These are phyloP conservation scores for Kalanchoe fedtschenkoi DNA, from an alignment of 164 flowering plant species.

Conservation along the genomic window DNA sequence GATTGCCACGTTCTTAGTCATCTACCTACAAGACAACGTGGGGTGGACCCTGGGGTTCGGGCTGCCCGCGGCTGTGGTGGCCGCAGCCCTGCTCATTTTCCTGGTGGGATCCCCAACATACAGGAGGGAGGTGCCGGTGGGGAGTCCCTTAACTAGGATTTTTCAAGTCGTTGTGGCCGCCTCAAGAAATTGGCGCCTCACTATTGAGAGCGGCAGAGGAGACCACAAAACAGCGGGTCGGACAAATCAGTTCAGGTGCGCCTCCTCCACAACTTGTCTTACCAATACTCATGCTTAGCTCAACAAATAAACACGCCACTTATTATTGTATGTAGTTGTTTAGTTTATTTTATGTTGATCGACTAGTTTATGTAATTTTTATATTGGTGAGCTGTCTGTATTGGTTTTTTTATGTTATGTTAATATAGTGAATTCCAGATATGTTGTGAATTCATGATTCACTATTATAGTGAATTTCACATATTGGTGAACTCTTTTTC, in stretches of 20 bases:
- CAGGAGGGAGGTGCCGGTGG: constrained; percentile 26
- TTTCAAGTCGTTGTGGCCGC: constrained; percentile 58
- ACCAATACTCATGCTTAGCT: no score
- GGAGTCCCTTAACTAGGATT: constrained; percentile 45
- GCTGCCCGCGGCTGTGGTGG: constrained; percentile 21
- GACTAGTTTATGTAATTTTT: no score
- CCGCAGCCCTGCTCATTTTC: constrained; percentile 24
- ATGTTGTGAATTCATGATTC: no score
- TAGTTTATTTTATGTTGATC: no score
- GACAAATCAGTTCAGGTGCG: constrained; percentile 37
- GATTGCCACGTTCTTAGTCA: constrained; percentile 21
- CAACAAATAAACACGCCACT: no score
- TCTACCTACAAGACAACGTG: constrained; percentile 41
- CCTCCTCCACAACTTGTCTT: no score
- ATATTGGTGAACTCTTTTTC: no score
- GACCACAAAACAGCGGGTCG: constrained; percentile 12
- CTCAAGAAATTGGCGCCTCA: constrained; percentile 32
- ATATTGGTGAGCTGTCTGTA: no score
- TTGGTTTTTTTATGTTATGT: no score
- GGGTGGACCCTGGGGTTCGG: constrained; percentile 42
- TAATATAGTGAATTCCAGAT: no score
- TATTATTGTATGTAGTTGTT: no score
- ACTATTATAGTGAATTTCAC: no score
- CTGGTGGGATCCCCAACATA: constrained; percentile 33
- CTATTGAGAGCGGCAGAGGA: constrained; percentile 7